A percentile compares a stretch with the other conserved stretches of the same genome.
Conservation (phyloP, 2,329 filamentous ascomycete species). For the Penicillium sp. region DNA sequence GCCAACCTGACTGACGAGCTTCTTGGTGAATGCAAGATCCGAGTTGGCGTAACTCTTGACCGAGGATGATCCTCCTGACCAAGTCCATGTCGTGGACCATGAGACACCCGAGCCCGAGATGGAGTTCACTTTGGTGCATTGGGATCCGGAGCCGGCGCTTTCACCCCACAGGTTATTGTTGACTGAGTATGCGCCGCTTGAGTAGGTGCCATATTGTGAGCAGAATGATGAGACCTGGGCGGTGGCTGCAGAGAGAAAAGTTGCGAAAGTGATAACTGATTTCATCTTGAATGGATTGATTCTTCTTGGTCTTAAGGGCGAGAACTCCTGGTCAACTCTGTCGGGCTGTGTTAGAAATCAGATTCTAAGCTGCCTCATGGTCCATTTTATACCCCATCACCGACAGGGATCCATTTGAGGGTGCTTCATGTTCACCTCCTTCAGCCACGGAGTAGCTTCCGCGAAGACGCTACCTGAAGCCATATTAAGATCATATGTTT, state of each 20-base stretch:
- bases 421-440: not conserved
- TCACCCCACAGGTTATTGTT: slow-evolving; percentile 55
- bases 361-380: not conserved
- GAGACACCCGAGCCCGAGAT: slow-evolving; percentile 31
- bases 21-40: slow-evolving; percentile 32
- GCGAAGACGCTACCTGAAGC: not conserved
- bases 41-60: slow-evolving; percentile 50
- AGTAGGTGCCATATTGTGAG: slow-evolving; percentile 34
- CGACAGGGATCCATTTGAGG: not conserved
- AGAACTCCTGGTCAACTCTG: not conserved
- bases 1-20: slow-evolving; percentile 30
- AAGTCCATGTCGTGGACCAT: slow-evolving; percentile 48
- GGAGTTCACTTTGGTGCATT: slow-evolving; percentile 43
- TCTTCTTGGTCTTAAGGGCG: not conserved
- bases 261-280: not conserved
- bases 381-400: not conserved
- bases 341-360: not conserved
- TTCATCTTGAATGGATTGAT: not conserved
- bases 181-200: slow-evolving; percentile 44
- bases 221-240: slow-evolving; percentile 22
- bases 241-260: not conserved
- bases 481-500: not conserved
- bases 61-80: slow-evolving; percentile 37
- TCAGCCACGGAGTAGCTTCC: not conserved
- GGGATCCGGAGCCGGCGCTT: slow-evolving; percentile 36